Base-by-base conservation (phyloP, 352 stramenopile species). In the Phytopythium boreale region DNA sequence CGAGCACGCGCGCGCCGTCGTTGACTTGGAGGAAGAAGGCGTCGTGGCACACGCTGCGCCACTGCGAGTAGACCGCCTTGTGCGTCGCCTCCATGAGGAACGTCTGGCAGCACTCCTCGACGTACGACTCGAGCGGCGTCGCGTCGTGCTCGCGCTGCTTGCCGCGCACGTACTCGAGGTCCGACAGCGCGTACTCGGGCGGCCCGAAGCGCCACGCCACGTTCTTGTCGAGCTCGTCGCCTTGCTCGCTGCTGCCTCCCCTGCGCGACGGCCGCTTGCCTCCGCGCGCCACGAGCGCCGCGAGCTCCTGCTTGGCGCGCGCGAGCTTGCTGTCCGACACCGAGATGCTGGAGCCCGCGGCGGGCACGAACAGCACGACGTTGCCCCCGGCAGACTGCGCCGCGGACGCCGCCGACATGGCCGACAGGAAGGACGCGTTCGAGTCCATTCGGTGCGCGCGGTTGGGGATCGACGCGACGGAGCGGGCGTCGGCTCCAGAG, bases 81-180 rank as follows among this genome's bases (percentile, higher is more conserved):
- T 94, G 84, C 1, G 80, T 90, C 8, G 81, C 82, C 52, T 95
- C 86, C 80, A 95, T 87, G 50, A 88, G 70, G 66, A 95, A 91
- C 31, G 80, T 90, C 63, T 92, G 86, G 39, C 80, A 88, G 57
- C 80, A 87, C 56, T 79, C 76, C 70, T 94, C 86, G 20, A 89
- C 69, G 57, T 89, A 89, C 49, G 80, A 89, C 39, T 87, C 82
- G 10, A 93, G 66, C 37, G 82, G 79, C 34, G 80, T 88, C 15
- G 65, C 49, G 4, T 91, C 80, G 19, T 79, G 67, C 41, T 89
- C 77, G 46, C 84, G 82, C 20, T 64, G 66, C 49, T 82, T 82
- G 61, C 83, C 77, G 52, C 76, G 80, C 19, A 89, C 71, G 60
- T 92, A 94, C 39, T 81, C 82, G 57, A 95, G 71, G 55, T 95